Evolutionary conservation across 2,329 filamentous ascomycete genomes (phyloP), one percentile per base, ranked within the genome.

Genomic region (Hypoxylon sp.): DNA sequence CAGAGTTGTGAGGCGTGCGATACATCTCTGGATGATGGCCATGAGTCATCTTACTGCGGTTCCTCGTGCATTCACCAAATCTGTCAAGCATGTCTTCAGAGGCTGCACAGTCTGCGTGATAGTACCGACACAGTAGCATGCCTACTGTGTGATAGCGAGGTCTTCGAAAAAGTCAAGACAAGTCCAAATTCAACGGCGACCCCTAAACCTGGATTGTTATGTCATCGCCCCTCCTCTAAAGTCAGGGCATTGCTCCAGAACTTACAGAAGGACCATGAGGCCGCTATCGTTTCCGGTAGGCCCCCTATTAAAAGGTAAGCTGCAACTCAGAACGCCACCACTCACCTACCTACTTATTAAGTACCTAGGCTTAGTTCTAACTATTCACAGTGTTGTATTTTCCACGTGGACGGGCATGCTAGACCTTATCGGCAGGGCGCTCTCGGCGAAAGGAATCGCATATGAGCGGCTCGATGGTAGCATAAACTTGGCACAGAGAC

Each of bases 401-500:
- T 60, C 57, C 1, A 15, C 26, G 2, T 60, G 57, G 57, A 60
- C 57, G 4, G 20, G 57, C 38, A 60, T 60, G 57, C 11, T 60
- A 8, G 57, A 56, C 41, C 43, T 48, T n/a, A 42, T 60, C 15
- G 47, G 57, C 13, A 33, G 31, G 38, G 57, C 57, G 7, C n/a
- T 60, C 26, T 48, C 48, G 9, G 7, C 7, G 26, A 53, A 56
- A 11, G 31, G 18, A 3, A 52, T 60, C 11, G 20, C 29, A n/a
- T 60, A 53, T 23, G 42, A 60, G 41, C 56, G 57, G 40, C 52
- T 60, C 9, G 57, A 60, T 23, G 57, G 57, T 5, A 56, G 43
- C 9, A 56, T 11, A 20, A 56, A 10, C 9, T 33, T 60, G 5
- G 9, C 37, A 15, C 48, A 55, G 31, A 52, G 57, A 17, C 38